Evolutionary conservation across 108 stramenopile genomes (phyloP).

Genomic region (Pinguiococcus pyrenoidosus): DNA sequence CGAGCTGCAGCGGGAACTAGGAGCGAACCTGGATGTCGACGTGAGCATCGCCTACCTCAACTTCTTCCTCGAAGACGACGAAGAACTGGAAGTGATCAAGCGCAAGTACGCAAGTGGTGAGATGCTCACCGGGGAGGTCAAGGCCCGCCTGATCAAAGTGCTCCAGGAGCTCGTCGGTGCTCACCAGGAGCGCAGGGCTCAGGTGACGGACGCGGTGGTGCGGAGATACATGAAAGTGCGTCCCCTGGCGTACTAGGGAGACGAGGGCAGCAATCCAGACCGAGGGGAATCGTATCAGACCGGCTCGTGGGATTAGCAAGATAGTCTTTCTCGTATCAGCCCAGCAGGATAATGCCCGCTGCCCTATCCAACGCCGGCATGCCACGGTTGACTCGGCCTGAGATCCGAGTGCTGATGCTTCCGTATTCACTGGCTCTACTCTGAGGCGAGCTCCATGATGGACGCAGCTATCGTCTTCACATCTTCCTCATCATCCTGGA

Average conservation of each 20-base stretch:
- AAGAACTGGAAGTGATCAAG: constrained; percentile 71
- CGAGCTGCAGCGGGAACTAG: constrained; percentile 74
- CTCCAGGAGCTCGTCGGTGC: constrained; percentile 66
- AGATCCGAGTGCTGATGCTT: too few relatives aligned
- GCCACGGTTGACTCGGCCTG: too few relatives aligned
- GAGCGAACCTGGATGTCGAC: constrained; percentile 79
- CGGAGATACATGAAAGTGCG: constrained; percentile 68
- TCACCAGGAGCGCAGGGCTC: constrained; percentile 69
- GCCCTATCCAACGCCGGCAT: too few relatives aligned
- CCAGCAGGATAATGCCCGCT: too few relatives aligned
- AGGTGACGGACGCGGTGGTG: constrained; percentile 76
- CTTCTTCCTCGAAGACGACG: constrained; percentile 96
- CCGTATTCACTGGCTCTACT: too few relatives aligned
- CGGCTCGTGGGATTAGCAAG: too few relatives aligned
- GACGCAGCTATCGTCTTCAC: too few relatives aligned
- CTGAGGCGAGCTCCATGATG: too few relatives aligned
- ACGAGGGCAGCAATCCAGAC: too few relatives aligned
- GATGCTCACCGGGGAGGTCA: constrained; percentile 88
- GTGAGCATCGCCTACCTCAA: constrained; percentile 88
- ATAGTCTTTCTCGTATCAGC: too few relatives aligned
- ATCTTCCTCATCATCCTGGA: too few relatives aligned
- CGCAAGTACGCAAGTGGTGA: constrained; percentile 68
- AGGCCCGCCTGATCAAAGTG: constrained; percentile 61
- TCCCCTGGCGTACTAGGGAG: constrained; percentile 23
- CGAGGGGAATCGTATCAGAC: too few relatives aligned